These are phyloP conservation scores for Diaporthe ampelina DNA, from an alignment of 2,329 filamentous ascomycete species.

Conservation along the genomic window DNA sequence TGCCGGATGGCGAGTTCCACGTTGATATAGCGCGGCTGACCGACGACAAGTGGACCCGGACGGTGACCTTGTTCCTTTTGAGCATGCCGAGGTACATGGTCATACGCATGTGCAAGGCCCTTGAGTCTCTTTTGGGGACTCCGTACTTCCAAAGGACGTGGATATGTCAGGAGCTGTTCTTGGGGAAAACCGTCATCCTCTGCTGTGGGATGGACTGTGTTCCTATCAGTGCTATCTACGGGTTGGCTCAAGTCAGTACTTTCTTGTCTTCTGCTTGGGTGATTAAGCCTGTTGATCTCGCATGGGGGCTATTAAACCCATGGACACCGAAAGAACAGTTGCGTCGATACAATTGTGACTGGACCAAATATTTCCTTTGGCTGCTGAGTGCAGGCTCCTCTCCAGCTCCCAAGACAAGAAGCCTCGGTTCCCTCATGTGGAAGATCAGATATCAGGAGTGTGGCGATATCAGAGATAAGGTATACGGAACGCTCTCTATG, in stretches of 20 bases:
- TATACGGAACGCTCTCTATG: neutral
- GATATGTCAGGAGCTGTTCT: neutral
- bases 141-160: neutral
- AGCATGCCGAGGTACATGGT: neutral
- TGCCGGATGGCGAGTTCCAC: neutral
- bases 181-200: neutral
- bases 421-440: conserved; percentile 3
- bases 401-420: neutral
- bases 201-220: neutral
- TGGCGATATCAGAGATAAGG: neutral
- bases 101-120: neutral
- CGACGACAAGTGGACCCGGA: neutral
- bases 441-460: neutral
- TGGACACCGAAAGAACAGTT: neutral
- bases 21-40: neutral
- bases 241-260: neutral
- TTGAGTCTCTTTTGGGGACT: neutral
- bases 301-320: neutral
- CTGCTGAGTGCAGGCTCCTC: neutral
- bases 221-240: neutral
- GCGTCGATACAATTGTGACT: neutral
- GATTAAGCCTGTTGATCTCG: neutral
- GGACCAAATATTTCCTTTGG: neutral
- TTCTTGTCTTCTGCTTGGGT: neutral
- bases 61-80: neutral